Evolutionary conservation across 768 basidiomycete species (phyloP), one percentile per base, ranked within the genome.

Genomic region (Glaciozyma antarctica): DNA sequence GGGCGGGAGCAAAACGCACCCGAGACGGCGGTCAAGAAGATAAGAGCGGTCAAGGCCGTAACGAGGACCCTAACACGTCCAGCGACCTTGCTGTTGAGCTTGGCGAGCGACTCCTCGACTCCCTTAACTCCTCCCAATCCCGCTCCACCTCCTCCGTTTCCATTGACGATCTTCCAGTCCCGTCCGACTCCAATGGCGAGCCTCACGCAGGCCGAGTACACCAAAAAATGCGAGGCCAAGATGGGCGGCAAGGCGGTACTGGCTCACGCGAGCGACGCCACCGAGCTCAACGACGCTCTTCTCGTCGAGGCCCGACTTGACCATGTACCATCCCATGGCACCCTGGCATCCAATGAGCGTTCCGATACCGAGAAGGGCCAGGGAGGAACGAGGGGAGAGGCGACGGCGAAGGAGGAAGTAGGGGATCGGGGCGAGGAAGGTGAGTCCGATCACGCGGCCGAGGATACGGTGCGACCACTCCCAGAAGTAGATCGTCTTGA

Each of bases 241-340:
- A 76, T 99, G 95, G 22, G 92, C 88, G 3, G 93, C 95, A 30
- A 99, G 84, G 16, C 95, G 82, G 76, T 99, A 99, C 75, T 99
- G 95, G 22, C 90, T 92, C 13, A 99, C 95, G 10, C 95, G 86
- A 2, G 95, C 93, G 10, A 94, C 87, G 16, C 88, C 86, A 21
- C 86, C 87, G 5, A 88, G 88, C 12, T 82, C 86, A 9, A 85
- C 82, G 78, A 97, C 81, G 60, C 89, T 79, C 16, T 87, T 82
- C 60, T 88, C 84, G 72, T 92, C 88, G 16, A 99, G 80, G 2
- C 95, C 95, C 17, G 92, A 97, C 76, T 93, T 88, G 62, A 99
- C 95, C 95, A 99, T 99, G 80, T 98, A 97, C 95, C 95, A 99
- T 32, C 95, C 95, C 24, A 99, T 81, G 24, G 83, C 81, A 54